phyloP scores from a whole-genome alignment of 441 rosid species.

The Croton laevigatus region DNA sequence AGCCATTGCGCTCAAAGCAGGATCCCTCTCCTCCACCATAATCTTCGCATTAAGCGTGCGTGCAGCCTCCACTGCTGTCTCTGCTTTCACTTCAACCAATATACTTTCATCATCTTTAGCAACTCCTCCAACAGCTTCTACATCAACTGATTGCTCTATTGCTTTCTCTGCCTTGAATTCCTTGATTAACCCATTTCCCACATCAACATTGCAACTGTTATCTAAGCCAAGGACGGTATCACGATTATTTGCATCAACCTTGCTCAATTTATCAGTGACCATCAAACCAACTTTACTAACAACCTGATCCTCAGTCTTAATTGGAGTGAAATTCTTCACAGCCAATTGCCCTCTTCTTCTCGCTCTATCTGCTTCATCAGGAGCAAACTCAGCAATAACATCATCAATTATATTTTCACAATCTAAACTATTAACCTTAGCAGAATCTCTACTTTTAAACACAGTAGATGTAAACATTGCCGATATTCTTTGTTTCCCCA shows the following conservation, averaged over 20 bases:
- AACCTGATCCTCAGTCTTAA: slow-evolving; percentile 34
- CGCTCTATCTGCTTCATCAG: slow-evolving; percentile 71
- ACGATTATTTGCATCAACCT: slow-evolving; percentile 10
- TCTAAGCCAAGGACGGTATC: slow-evolving; percentile 1
- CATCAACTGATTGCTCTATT: slow-evolving; percentile 5
- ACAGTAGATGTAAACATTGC: slow-evolving; percentile 73
- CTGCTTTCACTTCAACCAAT: slow-evolving; percentile 35
- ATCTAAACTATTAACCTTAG: slow-evolving; percentile 45
- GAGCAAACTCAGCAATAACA: slow-evolving; percentile 78
- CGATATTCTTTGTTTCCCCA: slow-evolving; percentile 80
- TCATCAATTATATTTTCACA: slow-evolving; percentile 73
- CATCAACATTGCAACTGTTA: slow-evolving; percentile 23
- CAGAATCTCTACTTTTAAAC: slow-evolving; percentile 64
- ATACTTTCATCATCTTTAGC: slow-evolving; percentile 20
- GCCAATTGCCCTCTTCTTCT: slow-evolving; percentile 43
- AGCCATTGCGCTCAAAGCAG: slow-evolving; percentile 69
- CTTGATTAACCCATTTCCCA: slow-evolving; percentile 24
- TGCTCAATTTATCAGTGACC: slow-evolving; percentile 12
- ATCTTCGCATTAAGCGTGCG: slow-evolving; percentile 69
- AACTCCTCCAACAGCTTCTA: slow-evolving; percentile 24
- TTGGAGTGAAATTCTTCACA: slow-evolving; percentile 8
- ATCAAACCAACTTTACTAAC: slow-evolving; percentile 13
- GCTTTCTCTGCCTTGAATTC: slow-evolving; percentile 24
- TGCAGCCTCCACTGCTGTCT: slow-evolving; percentile 26
- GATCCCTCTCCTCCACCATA: slow-evolving; percentile 53